Evolutionary conservation across 2,329 filamentous ascomycete genomes (phyloP).

Genomic region (Spiromastix sp.): DNA sequence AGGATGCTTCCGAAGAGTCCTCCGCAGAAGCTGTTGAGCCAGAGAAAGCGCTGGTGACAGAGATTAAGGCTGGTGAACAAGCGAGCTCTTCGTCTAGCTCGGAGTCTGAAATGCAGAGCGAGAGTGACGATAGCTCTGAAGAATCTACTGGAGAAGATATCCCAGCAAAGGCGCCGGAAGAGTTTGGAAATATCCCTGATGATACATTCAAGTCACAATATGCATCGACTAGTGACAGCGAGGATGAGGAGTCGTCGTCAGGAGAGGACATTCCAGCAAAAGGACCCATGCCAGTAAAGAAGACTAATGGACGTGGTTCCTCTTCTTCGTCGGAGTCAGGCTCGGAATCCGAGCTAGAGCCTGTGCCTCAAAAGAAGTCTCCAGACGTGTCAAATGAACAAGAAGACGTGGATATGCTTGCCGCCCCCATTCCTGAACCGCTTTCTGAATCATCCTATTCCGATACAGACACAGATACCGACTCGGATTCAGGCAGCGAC

Average conservation of each 20-base stretch:
- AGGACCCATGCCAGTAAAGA: not conserved
- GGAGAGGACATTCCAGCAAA: not conserved
- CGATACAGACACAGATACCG: not conserved
- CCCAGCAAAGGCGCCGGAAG: too few species aligned
- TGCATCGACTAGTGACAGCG: not conserved
- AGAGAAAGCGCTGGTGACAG: too few species aligned
- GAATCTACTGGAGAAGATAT: not conserved
- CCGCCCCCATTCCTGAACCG: not conserved
- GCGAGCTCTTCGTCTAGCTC: not conserved
- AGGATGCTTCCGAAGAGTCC: too few species aligned
- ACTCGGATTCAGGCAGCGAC: not conserved
- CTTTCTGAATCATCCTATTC: not conserved
- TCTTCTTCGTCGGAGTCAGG: conserved; percentile 1
- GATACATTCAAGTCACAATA: not conserved
- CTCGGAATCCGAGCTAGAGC: conserved; percentile 4
- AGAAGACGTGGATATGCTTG: not conserved
- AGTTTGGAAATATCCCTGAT: not conserved
- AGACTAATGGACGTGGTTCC: conserved; percentile 1
- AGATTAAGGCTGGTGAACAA: not conserved
- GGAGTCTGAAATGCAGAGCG: too few species aligned
- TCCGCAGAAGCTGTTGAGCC: too few species aligned
- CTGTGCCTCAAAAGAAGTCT: conserved; percentile 6
- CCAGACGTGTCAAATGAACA: not conserved
- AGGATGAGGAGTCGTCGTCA: not conserved
- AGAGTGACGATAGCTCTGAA: too few species aligned